Conservation (phyloP, 2,329 filamentous ascomycete genomes). For the Polychaeton citri region DNA sequence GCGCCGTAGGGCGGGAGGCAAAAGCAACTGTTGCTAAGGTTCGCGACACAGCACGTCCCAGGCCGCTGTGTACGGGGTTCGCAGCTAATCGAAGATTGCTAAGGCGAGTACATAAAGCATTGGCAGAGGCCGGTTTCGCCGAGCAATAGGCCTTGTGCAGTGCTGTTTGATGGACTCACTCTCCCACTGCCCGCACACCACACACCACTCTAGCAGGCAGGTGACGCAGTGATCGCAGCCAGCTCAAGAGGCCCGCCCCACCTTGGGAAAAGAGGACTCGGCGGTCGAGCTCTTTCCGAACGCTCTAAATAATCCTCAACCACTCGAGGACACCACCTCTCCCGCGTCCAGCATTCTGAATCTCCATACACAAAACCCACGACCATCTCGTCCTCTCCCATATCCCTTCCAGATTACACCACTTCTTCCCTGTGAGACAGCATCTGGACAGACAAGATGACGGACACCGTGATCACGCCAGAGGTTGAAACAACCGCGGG, state of each 20-base stretch:
- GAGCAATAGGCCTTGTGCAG: background rate
- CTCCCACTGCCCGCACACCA: background rate
- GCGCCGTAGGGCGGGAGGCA: too few relatives aligned
- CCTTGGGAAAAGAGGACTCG: background rate
- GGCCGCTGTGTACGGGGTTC: too few relatives aligned
- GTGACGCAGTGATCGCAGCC: background rate
- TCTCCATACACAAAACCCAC: background rate
- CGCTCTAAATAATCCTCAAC: conserved; percentile 1
- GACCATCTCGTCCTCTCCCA: background rate
- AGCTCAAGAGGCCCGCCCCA: background rate
- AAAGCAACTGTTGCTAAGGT: too few relatives aligned
- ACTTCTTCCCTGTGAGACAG: background rate
- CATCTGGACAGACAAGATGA: conserved; percentile 21
- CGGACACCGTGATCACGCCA: conserved; percentile 34
- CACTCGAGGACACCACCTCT: background rate
- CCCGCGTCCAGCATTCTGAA: background rate
- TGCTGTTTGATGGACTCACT: background rate
- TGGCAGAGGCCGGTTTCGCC: background rate
- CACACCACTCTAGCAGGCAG: background rate
- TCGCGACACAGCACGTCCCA: too few relatives aligned
- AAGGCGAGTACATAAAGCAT: too few relatives aligned
- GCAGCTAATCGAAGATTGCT: too few relatives aligned
- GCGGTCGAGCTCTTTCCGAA: background rate
- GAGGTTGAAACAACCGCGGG: conserved; percentile 33
- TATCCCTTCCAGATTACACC: background rate